Evolutionary conservation across 768 basidiomycete genomes (phyloP), one percentile per base, ranked within the genome.

Genomic region (Collybiopsis confluens): DNA sequence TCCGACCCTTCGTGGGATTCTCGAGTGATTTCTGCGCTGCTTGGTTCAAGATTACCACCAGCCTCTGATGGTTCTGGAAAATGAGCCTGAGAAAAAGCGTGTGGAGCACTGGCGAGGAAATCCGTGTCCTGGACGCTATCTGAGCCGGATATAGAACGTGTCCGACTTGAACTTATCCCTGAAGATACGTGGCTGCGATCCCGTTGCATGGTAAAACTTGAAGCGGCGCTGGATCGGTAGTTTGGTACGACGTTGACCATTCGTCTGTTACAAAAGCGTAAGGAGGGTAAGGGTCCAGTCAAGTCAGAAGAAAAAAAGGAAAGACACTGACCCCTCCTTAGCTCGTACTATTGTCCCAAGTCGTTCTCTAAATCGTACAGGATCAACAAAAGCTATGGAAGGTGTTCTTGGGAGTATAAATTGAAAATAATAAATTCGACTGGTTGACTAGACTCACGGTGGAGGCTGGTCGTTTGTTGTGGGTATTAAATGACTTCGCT

Each of bases 321-420:
- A n/a, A n/a, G n/a, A 23, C 26, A 49, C 26, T 11, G 21, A 52
- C 50, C 40, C 40, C 23, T 52, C 50, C 20, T 52, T 52, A 10
- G 50, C 50, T 43, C 50, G 13, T 15, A 52, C 50, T 15, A 52
- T 52, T n/a, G 40, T 42, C 20, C 41, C 50, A 23, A 52, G 30
- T 23, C 50, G 21, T 13, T 52, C 50, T 43, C 50, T 35, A 27
- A 52, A 30, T 2, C 26, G 50, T 9, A 26, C 40, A 10, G 37
- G 50, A 42, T 52, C 50, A 5, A 52, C 35, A 8, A 15, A 26
- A 23, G 24, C 44, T 23, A 45, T 4, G 21, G 23, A 4, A 45
- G 44, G 44, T 24, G n/a, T 45, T 45, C 44, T 45, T 11, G 23
- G n/a, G 7, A 4, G 21, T 20, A 6, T 21, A 45, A 33, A 13